Evolutionary conservation across 306 rosid genomes (phyloP).

Genomic region (Cajanus cajan): DNA sequence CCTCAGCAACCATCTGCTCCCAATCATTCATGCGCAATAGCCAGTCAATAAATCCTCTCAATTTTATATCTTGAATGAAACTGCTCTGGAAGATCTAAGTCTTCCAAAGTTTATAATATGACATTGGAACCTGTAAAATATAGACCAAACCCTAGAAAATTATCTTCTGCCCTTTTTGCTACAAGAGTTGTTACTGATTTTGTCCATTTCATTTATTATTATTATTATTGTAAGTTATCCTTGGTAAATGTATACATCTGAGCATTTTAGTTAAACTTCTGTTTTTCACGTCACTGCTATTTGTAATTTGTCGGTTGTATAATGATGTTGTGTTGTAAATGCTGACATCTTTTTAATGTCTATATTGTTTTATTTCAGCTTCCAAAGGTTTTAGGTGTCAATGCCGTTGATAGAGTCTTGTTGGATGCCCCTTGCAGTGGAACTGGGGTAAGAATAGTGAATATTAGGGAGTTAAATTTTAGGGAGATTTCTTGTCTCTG

Average conservation of each 20-base stretch:
- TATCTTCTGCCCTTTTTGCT: background rate
- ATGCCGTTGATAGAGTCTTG: conserved; percentile 76
- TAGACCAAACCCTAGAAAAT: background rate
- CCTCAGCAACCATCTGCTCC: conserved; percentile 70
- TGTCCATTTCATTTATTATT: conserved; percentile 1
- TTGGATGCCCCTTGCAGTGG: conserved; percentile 99
- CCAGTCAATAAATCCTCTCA: conserved; percentile 91
- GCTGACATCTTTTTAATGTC: conserved; percentile 1
- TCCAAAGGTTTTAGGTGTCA: conserved; percentile 80
- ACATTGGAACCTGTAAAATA: background rate
- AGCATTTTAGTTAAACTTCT: background rate
- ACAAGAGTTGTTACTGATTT: background rate
- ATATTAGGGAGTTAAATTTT: background rate
- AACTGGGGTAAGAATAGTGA: conserved; percentile 71
- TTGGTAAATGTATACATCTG: background rate
- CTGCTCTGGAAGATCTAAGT: conserved; percentile 89
- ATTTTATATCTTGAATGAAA: conserved; percentile 85
- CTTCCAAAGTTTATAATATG: conserved; percentile 46
- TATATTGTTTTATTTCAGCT: conserved; percentile 54
- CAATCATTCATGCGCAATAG: conserved; percentile 66
- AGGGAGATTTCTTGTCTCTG: background rate
- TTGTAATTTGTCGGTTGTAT: background rate
- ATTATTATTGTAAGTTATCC: background rate
- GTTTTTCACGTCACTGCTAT: background rate
- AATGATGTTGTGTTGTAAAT: background rate